These are phyloP conservation scores for Salvia splendens DNA, from an alignment of 257 asterid genomes.

Conservation along the genomic window DNA sequence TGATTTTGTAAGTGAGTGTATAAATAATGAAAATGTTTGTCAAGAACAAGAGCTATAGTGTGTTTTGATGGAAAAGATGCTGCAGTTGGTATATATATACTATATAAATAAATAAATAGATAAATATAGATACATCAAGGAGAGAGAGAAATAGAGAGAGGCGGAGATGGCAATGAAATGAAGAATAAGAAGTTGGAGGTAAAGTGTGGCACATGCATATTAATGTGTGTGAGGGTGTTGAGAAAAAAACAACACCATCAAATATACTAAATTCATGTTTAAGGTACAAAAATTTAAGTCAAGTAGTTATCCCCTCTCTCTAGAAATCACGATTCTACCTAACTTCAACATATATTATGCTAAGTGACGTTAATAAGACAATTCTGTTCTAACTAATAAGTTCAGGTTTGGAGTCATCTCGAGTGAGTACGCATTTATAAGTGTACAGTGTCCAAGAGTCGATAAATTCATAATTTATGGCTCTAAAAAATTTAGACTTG, in stretches of 20 bases:
- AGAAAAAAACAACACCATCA: conserved; percentile 24
- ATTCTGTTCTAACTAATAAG: too few species aligned
- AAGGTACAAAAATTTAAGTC: background rate
- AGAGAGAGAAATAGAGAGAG: conserved; percentile 5
- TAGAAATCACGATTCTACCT: conserved; percentile 1
- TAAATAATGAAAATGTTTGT: background rate
- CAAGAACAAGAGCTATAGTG: background rate
- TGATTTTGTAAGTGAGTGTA: too few species aligned
- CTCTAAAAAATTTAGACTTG: too few species aligned
- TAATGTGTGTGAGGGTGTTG: conserved; percentile 27
- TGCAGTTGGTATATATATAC: background rate
- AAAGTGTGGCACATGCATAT: conserved; percentile 31
- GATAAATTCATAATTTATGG: too few species aligned
- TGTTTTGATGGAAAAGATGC: background rate
- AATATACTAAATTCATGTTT: background rate
- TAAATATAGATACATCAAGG: background rate
- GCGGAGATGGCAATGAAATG: conserved; percentile 40
- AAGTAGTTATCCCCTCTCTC: background rate
- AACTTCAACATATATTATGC: background rate
- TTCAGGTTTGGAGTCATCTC: too few species aligned
- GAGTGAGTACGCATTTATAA: too few species aligned
- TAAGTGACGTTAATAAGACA: too few species aligned
- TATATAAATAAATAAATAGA: conserved; percentile 13
- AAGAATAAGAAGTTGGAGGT: conserved; percentile 1
- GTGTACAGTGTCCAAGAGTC: too few species aligned